Percentiles rank a stretch among this genome's conserved stretches.
Evolutionary conservation across 257 asterid species (phyloP).

Genomic region (Mentha longifolia): DNA sequence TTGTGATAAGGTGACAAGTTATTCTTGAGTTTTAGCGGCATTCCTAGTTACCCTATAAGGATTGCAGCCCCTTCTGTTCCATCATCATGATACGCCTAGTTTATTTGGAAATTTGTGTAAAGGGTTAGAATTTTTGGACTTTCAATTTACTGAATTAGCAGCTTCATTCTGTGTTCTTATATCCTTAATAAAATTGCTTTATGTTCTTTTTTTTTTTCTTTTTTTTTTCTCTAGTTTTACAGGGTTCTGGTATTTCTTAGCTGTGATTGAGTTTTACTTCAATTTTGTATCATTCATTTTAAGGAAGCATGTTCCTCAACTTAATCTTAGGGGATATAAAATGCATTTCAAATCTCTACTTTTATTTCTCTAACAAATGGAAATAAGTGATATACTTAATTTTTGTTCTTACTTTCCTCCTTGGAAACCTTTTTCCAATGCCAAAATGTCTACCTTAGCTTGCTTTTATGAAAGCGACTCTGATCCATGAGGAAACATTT

Average conservation of each 20-base stretch:
- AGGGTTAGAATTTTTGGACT: neutral
- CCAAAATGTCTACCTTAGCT: constrained; percentile 5
- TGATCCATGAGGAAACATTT: constrained; percentile 16
- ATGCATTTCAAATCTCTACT: constrained; percentile 1
- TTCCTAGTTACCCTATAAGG: constrained; percentile 12
- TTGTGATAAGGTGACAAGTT: constrained; percentile 88
- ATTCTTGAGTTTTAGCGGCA: constrained; percentile 10
- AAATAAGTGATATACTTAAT: neutral
- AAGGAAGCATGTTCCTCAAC: constrained; percentile 8
- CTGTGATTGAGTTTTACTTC: neutral
- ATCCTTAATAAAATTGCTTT: neutral
- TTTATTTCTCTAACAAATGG: neutral
- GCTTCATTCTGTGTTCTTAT: constrained; percentile 10
- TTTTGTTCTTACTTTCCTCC: neutral
- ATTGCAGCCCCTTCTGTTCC: constrained; percentile 13
- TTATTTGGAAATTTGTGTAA: neutral
- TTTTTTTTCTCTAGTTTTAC: neutral
- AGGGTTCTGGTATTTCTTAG: neutral
- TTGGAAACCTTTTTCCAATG: neutral
- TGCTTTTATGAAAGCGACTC: constrained; percentile 14
- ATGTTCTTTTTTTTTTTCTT: too few relatives aligned
- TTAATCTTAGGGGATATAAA: constrained; percentile 1
- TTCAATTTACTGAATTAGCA: constrained; percentile 4
- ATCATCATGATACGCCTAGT: constrained; percentile 6
- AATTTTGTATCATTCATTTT: neutral